These are phyloP conservation scores for Termitomyces sp. DNA, from an alignment of 768 basidiomycete genomes.

Conservation along the genomic window DNA sequence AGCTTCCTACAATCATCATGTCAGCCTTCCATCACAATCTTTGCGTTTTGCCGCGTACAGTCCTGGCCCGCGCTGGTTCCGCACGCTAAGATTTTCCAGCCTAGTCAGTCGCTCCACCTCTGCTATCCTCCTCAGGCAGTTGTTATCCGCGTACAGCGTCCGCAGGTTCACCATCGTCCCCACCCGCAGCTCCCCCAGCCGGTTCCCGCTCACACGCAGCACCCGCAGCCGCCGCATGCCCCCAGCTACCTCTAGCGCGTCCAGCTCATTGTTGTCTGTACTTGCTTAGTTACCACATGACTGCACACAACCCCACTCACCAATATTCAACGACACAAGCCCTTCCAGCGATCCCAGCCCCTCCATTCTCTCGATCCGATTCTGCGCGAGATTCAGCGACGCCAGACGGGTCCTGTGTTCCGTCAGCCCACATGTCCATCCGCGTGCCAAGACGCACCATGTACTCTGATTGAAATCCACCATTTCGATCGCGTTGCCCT, in stretches of 20 bases:
- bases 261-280: constrained; percentile 71
- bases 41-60: constrained; percentile 50
- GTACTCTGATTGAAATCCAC: constrained; percentile 57
- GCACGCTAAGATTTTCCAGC: constrained; percentile 86
- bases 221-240: constrained; percentile 71
- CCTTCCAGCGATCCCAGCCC: constrained; percentile 60
- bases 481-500: constrained; percentile 62
- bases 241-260: constrained; percentile 46
- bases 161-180: constrained; percentile 65
- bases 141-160: constrained; percentile 92
- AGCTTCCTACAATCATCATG: constrained; percentile 28
- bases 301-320: constrained; percentile 43
- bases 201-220: constrained; percentile 81
- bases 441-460: constrained; percentile 51
- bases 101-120: constrained; percentile 56
- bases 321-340: constrained; percentile 74
- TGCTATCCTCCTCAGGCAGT: constrained; percentile 46
- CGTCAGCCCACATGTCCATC: constrained; percentile 7
- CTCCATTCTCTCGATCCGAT: constrained; percentile 52
- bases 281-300: constrained; percentile 3
- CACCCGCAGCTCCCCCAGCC: constrained; percentile 60
- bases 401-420: constrained; percentile 59
- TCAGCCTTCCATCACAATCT: constrained; percentile 18
- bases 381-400: constrained; percentile 77
- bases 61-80: constrained; percentile 77